Conservation (phyloP, 78 protist species). For the Dictyostelium intermedium region DNA sequence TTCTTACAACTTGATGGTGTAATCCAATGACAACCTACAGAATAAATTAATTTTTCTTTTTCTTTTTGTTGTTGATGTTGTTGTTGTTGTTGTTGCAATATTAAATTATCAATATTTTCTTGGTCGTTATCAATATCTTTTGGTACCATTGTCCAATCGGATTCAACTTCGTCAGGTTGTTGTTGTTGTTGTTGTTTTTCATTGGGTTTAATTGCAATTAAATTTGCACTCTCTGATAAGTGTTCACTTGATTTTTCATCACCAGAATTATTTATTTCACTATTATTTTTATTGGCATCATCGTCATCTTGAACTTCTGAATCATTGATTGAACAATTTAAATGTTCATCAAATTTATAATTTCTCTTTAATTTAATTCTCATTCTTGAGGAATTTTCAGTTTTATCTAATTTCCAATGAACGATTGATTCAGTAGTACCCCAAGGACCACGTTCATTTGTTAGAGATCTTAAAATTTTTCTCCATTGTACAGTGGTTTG, state of each 20-base stretch:
- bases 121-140: neutral
- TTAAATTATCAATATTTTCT: neutral
- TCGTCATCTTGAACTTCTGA: neutral
- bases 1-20: slow-evolving; percentile 30
- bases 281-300: neutral
- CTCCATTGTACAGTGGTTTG: slow-evolving; percentile 25
- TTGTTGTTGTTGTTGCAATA: neutral
- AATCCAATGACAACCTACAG: slow-evolving; percentile 51
- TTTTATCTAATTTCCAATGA: slow-evolving; percentile 82
- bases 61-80: slow-evolving; percentile 25
- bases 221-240: neutral
- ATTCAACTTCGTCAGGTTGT: neutral
- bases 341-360: slow-evolving; percentile 78
- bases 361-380: slow-evolving; percentile 75
- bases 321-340: slow-evolving; percentile 60
- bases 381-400: slow-evolving; percentile 76
- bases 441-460: slow-evolving; percentile 81
- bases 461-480: slow-evolving; percentile 17
- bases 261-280: neutral
- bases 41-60: slow-evolving; percentile 46
- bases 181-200: neutral
- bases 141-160: slow-evolving; percentile 47
- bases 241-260: neutral
- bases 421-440: slow-evolving; percentile 22
- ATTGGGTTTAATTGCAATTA: neutral